phyloP scores from a whole-genome alignment of 148 eudicot genomes.

The Pharnaceum exiguum region DNA sequence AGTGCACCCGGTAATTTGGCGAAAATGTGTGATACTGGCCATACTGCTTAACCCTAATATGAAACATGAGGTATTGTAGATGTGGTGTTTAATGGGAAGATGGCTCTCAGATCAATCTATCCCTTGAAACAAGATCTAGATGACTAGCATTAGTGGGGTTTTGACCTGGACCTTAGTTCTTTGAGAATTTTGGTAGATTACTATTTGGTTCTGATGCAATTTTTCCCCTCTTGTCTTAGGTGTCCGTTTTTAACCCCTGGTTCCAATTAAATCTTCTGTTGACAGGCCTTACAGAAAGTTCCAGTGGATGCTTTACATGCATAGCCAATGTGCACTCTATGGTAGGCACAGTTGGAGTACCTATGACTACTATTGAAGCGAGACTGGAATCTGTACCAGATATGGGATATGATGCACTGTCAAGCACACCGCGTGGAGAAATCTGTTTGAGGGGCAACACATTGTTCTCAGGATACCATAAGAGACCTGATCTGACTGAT shows the following conservation, averaged over 20 bases:
- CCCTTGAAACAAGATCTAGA: neutral
- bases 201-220: neutral
- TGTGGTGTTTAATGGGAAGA: neutral
- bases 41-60: too few relatives aligned
- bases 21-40: too few relatives aligned
- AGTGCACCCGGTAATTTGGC: neutral
- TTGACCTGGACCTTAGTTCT: too few relatives aligned
- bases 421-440: constrained; percentile 80
- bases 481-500: constrained; percentile 66
- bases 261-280: neutral
- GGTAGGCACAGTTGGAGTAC: constrained; percentile 87
- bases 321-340: constrained; percentile 70
- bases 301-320: constrained; percentile 80
- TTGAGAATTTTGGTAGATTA: neutral
- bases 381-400: constrained; percentile 95
- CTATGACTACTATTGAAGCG: constrained; percentile 79
- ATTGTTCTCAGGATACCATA: constrained; percentile 90
- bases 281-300: constrained; percentile 92
- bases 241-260: neutral
- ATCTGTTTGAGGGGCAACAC: constrained; percentile 84
- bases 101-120: neutral
- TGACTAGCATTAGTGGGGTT: too few relatives aligned
- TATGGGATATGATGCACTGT: constrained; percentile 85
- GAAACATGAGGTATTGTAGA: too few relatives aligned
- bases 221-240: neutral